Evolutionary conservation across 2,329 filamentous ascomycete genomes (phyloP).

Genomic region (Aspergillus latus): DNA sequence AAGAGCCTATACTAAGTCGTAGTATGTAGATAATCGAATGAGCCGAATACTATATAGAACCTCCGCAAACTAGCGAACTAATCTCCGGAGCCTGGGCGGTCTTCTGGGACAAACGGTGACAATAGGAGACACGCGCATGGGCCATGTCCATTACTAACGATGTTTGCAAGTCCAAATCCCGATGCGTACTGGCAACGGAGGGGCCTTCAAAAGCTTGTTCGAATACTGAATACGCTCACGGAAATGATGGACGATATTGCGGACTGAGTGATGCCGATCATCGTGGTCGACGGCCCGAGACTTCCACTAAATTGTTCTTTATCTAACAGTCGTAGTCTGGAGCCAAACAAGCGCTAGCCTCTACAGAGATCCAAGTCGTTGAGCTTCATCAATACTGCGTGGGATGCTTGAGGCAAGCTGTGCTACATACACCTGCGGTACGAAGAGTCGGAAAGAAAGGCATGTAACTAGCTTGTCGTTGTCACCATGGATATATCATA

Average conservation of each 20-base stretch:
- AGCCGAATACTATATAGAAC: neutral
- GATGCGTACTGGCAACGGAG: neutral
- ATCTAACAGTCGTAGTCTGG: no score
- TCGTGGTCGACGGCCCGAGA: neutral
- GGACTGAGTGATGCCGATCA: neutral
- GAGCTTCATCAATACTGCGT: no score
- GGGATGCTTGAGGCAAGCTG: no score
- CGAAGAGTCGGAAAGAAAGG: no score
- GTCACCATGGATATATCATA: neutral
- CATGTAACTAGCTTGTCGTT: neutral
- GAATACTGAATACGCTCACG: neutral
- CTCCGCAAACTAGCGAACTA: neutral
- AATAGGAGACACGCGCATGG: neutral
- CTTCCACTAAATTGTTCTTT: no score
- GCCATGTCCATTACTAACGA: neutral
- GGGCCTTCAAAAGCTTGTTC: neutral
- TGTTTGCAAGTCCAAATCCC: neutral
- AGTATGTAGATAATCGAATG: neutral
- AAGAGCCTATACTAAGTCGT: no score
- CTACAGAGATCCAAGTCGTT: no score
- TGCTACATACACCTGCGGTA: no score
- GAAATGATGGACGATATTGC: neutral
- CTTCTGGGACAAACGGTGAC: neutral
- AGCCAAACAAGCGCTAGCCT: no score
- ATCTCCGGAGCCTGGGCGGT: neutral